A percentile compares a stretch with the other conserved stretches of the same genome.
Conservation (phyloP, 2,329 filamentous ascomycete species). For the Penicillium sclerotiorum region DNA sequence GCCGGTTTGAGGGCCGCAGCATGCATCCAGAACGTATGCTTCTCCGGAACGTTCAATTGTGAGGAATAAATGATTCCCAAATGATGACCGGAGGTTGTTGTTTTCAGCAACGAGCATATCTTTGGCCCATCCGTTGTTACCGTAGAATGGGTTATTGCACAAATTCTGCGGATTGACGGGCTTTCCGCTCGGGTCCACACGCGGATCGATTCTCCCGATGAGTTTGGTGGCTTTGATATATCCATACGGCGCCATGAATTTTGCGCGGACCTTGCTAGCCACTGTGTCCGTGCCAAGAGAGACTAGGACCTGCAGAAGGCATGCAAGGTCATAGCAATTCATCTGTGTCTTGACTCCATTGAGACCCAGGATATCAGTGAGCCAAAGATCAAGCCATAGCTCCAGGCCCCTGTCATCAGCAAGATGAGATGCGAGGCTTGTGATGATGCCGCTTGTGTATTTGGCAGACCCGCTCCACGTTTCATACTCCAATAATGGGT, state of each 20-base stretch:
- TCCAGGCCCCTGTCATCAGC: neutral
- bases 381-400: neutral
- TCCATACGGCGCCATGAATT: neutral
- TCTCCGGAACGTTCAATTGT: neutral
- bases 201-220: neutral
- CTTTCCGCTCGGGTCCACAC: neutral
- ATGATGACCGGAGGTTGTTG: neutral
- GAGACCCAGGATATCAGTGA: neutral
- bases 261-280: neutral
- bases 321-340: neutral
- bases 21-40: neutral
- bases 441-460: neutral
- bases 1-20: neutral
- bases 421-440: neutral
- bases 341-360: neutral
- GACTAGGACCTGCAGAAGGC: neutral
- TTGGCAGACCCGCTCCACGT: neutral
- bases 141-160: neutral
- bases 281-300: neutral
- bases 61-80: neutral
- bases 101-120: neutral
- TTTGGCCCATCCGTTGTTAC: neutral
- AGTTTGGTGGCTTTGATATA: neutral
- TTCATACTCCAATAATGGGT: neutral
- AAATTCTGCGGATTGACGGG: neutral